phyloP scores from a whole-genome alignment of 345 rosid species.

The Excoecaria cochinchinensis region DNA sequence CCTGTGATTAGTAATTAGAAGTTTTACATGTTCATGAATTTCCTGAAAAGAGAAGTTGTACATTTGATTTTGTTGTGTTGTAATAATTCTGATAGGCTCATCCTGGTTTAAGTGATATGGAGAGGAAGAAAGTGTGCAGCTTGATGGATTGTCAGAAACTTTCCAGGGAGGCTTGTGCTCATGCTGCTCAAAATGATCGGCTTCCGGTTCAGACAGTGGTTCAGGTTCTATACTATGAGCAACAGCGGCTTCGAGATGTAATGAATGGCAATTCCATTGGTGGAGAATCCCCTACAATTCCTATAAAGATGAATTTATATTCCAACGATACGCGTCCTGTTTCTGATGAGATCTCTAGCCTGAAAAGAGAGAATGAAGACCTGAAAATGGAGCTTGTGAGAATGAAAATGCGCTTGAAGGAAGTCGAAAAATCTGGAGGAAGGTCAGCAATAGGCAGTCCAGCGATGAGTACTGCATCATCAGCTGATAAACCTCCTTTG shows the following conservation, averaged over 20 bases:
- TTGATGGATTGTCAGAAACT: conserved; percentile 95
- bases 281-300: conserved; percentile 37
- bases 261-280: conserved; percentile 41
- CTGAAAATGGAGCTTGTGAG: conserved; percentile 71
- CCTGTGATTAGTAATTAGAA: too few relatives aligned
- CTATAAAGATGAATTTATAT: conserved; percentile 34
- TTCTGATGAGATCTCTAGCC: conserved; percentile 59
- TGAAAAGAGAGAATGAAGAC: conserved; percentile 76
- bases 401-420: conserved; percentile 84
- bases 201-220: conserved; percentile 91
- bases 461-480: conserved; percentile 25
- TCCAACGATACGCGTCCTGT: conserved; percentile 44
- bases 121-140: conserved; percentile 92
- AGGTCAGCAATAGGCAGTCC: conserved; percentile 41
- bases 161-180: conserved; percentile 90
- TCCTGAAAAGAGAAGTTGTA: not conserved
- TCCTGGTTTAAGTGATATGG: conserved; percentile 74
- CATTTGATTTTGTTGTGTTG: not conserved
- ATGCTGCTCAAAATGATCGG: conserved; percentile 86
- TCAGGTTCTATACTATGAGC: conserved; percentile 91
- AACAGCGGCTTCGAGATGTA: conserved; percentile 74
- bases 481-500: conserved; percentile 74
- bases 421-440: conserved; percentile 44
- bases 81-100: conserved; percentile 59
- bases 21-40: too few relatives aligned